Conservation (phyloP, 2,329 filamentous ascomycete genomes). For the Alternaria sp. region DNA sequence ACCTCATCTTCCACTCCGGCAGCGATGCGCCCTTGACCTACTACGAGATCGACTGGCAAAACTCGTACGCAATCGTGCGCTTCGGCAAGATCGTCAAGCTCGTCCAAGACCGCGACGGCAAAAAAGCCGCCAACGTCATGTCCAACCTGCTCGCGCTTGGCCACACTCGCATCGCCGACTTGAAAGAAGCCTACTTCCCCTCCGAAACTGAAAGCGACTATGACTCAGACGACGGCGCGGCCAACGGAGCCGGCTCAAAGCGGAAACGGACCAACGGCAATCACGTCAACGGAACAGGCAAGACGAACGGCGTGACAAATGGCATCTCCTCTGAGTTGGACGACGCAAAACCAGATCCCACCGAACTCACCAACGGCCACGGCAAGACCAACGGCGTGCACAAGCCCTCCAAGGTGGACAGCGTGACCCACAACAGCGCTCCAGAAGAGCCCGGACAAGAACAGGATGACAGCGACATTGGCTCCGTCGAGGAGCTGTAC, state of each 20-base stretch:
- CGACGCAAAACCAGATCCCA: conserved; percentile 6
- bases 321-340: conserved; percentile 14
- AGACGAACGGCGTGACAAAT: conserved; percentile 22
- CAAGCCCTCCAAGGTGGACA: conserved; percentile 16
- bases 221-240: conserved; percentile 39
- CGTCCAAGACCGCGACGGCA: conserved; percentile 75
- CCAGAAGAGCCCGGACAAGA: conserved; percentile 14
- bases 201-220: conserved; percentile 35
- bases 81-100: conserved; percentile 81
- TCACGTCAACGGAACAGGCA: conserved; percentile 26
- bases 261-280: conserved; percentile 29
- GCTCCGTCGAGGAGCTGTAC: conserved; percentile 50
- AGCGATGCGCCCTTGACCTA: conserved; percentile 68
- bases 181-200: conserved; percentile 68
- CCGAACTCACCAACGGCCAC: conserved; percentile 13
- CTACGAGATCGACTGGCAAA: conserved; percentile 83
- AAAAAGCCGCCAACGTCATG: conserved; percentile 75
- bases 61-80: conserved; percentile 82
- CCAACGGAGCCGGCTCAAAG: conserved; percentile 31
- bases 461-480: conserved; percentile 40
- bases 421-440: conserved; percentile 6
- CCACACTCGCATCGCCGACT: conserved; percentile 73
- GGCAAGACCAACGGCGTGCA: conserved; percentile 18
- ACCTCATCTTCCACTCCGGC: conserved; percentile 77
- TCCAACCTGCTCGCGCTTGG: conserved; percentile 78